Percentiles rank a stretch among this genome's conserved stretches.
phyloP scores from a whole-genome alignment of 2,329 filamentous ascomycete species.

The Aureobasidium sp. region DNA sequence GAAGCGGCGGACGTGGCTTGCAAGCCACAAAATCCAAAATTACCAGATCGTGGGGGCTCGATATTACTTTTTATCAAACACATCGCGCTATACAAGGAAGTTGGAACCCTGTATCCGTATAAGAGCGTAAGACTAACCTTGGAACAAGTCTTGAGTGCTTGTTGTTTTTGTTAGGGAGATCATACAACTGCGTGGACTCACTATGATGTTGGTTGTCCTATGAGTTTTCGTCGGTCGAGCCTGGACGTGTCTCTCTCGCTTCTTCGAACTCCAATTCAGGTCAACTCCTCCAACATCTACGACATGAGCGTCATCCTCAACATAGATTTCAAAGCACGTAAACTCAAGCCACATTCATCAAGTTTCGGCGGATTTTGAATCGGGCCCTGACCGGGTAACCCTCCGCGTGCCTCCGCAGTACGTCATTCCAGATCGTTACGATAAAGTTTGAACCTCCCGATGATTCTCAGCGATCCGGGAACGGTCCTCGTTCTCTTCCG shows the following conservation, averaged over 20 bases:
- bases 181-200: neutral
- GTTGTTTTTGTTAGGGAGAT: neutral
- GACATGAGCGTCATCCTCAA: neutral
- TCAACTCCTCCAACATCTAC: neutral
- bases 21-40: neutral
- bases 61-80: neutral
- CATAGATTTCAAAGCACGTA: neutral
- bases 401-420: neutral
- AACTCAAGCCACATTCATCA: neutral
- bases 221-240: neutral
- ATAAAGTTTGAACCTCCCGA: neutral
- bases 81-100: neutral
- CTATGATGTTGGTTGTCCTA: neutral
- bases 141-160: neutral
- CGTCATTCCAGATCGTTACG: neutral
- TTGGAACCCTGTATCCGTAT: no score
- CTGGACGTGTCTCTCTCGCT: neutral
- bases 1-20: neutral
- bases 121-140: neutral
- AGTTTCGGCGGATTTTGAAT: neutral
- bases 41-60: neutral
- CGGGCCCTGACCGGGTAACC: neutral
- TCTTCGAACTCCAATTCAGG: neutral
- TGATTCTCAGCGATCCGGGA: neutral
- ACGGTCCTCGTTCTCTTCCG: neutral